A percentile compares a stretch with the other conserved stretches of the same genome.
phyloP scores from a whole-genome alignment of 257 asterid species.

The Capsicum baccatum region DNA sequence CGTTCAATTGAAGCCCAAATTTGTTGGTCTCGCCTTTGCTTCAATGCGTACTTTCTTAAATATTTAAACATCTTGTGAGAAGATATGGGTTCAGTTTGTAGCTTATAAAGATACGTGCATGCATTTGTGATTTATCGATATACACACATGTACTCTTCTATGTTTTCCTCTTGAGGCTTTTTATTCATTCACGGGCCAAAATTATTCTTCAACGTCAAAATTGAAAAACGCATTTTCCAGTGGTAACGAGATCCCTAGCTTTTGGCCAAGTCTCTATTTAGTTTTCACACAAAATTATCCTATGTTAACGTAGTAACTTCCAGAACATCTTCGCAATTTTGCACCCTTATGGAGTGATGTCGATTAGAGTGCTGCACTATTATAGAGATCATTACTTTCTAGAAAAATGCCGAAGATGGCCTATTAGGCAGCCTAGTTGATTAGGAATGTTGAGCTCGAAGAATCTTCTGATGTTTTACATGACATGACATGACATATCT shows the following conservation, averaged over 20 bases:
- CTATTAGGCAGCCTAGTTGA: background rate
- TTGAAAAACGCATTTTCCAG: background rate
- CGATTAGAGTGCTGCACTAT: background rate
- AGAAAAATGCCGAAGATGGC: background rate
- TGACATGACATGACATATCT: too few relatives aligned
- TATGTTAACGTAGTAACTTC: background rate
- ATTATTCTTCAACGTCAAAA: background rate
- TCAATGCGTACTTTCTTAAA: constrained; percentile 1
- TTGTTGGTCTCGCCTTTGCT: background rate
- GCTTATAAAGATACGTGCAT: background rate
- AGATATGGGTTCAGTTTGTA: constrained; percentile 13
- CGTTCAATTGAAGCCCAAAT: background rate
- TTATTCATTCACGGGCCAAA: background rate
- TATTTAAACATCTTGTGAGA: background rate
- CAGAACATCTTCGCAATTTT: background rate
- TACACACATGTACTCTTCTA: background rate
- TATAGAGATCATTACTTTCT: too few relatives aligned
- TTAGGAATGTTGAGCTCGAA: background rate
- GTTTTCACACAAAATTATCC: background rate
- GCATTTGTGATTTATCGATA: background rate
- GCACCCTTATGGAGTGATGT: background rate
- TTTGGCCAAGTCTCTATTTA: background rate
- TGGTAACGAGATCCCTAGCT: background rate
- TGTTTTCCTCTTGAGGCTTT: background rate
- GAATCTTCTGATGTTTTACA: background rate